phyloP scores from a whole-genome alignment of 257 asterid species.

The Solanum stenotomum region DNA sequence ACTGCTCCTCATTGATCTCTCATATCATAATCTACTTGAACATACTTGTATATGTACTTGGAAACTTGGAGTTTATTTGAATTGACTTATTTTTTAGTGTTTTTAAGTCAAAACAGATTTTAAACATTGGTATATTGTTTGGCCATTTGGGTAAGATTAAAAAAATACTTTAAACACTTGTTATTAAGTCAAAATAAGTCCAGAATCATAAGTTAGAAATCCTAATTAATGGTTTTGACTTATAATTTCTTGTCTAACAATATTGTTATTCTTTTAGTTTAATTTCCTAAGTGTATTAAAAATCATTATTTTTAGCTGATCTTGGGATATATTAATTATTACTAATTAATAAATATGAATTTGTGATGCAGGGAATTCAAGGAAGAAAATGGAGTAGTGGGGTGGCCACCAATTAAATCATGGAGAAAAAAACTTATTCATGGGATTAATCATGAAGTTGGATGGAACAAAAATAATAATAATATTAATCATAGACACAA shows the following conservation, averaged over 20 bases:
- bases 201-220: too few species aligned
- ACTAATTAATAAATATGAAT: too few species aligned
- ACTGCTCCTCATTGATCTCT: neutral
- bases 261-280: too few species aligned
- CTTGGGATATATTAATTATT: too few species aligned
- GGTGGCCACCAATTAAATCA: constrained; percentile 59
- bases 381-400: constrained; percentile 18
- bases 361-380: constrained; percentile 10
- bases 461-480: neutral
- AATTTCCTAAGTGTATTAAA: neutral
- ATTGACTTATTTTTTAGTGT: too few species aligned
- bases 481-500: neutral
- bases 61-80: neutral
- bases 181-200: too few species aligned
- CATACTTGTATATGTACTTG: neutral
- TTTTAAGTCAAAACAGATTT: neutral
- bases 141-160: neutral
- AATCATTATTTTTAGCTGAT: neutral
- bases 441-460: constrained; percentile 21
- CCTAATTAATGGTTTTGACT: neutral
- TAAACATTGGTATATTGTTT: neutral
- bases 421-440: constrained; percentile 34
- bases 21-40: neutral
- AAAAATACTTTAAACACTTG: neutral
- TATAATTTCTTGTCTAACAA: neutral